A percentile compares a stretch with the other conserved stretches of the same genome.
Evolutionary conservation across 2,329 filamentous ascomycete genomes (phyloP).

Genomic region (Ophidiomyces ophidiicola): DNA sequence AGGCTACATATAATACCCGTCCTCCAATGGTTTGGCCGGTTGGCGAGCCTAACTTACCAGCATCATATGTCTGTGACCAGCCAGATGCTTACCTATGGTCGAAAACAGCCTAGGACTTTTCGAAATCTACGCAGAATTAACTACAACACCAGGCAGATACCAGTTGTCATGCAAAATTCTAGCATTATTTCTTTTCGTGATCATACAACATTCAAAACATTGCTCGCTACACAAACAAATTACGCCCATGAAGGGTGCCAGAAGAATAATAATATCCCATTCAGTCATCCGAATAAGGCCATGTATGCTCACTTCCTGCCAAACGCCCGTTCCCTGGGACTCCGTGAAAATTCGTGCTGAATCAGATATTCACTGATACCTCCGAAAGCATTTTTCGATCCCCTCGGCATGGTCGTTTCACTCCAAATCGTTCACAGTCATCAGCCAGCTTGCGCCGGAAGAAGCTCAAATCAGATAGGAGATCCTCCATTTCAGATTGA

Average conservation of each 20-base stretch:
- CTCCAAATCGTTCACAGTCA: slow-evolving; percentile 43
- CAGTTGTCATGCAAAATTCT: neutral
- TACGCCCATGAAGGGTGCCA: neutral
- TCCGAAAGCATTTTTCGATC: slow-evolving; percentile 7
- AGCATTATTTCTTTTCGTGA: neutral
- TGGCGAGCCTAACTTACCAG: neutral
- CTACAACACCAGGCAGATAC: neutral
- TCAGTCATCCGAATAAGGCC: no score
- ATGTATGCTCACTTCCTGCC: no score
- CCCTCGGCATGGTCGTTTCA: slow-evolving; percentile 12
- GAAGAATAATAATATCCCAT: neutral
- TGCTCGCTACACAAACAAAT: neutral
- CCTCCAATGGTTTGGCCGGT: slow-evolving; percentile 1
- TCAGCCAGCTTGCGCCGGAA: slow-evolving; percentile 80
- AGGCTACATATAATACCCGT: neutral
- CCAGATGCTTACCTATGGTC: no score
- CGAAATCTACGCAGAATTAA: no score
- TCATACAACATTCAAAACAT: slow-evolving; percentile 7
- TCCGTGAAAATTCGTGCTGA: neutral
- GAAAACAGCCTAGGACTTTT: no score
- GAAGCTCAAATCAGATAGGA: slow-evolving; percentile 65
- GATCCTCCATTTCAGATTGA: slow-evolving; percentile 72
- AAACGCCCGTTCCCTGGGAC: neutral
- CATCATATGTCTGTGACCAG: neutral
- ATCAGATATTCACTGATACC: slow-evolving; percentile 4